Percentiles rank a stretch among this genome's conserved stretches.
Conservation (phyloP, 2,329 filamentous ascomycete species). For the Fusarium guadeloupense region DNA sequence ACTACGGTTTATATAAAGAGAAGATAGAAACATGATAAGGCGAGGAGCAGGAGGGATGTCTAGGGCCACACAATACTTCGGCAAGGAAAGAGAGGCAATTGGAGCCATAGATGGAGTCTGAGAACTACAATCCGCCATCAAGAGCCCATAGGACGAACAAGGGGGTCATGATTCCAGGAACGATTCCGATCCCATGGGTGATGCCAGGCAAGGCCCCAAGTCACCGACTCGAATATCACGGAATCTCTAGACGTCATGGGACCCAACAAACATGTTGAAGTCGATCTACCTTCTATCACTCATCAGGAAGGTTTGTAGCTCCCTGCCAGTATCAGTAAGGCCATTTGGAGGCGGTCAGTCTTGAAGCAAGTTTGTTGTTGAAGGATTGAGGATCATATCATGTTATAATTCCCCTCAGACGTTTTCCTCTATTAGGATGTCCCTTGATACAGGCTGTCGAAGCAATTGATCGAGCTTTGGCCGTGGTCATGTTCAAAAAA, state of each 20-base stretch:
- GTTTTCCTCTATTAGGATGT: conserved; percentile 16
- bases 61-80: not conserved
- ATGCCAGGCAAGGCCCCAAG: conserved; percentile 11
- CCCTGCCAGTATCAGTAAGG: conserved; percentile 11
- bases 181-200: conserved; percentile 7
- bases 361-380: conserved; percentile 8
- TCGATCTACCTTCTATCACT: conserved; percentile 9
- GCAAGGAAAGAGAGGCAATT: not conserved
- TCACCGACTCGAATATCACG: conserved; percentile 18
- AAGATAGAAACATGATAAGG: conserved; percentile 9
- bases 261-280: conserved; percentile 7
- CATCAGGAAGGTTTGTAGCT: conserved; percentile 16
- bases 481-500: conserved; percentile 8
- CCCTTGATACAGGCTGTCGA: conserved; percentile 21
- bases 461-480: conserved; percentile 15
- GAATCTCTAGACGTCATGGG: conserved; percentile 7
- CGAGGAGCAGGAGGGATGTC: conserved; percentile 15
- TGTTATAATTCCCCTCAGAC: conserved; percentile 20
- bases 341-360: conserved; percentile 6
- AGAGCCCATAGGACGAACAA: not conserved
- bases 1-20: conserved; percentile 3
- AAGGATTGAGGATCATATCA: conserved; percentile 25
- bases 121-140: not conserved
- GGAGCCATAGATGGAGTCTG: not conserved
- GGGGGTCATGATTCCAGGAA: conserved; percentile 14